A percentile compares a stretch with the other conserved stretches of the same genome.
phyloP scores from a whole-genome alignment of 1,139 yeast species.

The Blastobotrys niveus region DNA sequence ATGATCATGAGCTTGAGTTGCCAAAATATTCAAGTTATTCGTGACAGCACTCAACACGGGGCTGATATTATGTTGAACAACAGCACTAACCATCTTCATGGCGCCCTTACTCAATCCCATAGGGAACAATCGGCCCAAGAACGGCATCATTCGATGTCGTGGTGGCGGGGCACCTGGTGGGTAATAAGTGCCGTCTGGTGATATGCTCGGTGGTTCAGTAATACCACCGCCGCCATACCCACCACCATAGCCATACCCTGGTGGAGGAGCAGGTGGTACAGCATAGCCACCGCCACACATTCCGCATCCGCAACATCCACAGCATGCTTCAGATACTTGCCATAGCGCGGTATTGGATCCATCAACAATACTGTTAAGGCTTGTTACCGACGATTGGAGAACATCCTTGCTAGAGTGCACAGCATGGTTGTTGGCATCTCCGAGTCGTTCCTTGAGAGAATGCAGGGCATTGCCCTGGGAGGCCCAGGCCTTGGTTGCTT shows the following conservation, averaged over 20 bases:
- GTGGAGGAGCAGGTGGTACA: background rate
- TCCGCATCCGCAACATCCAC: slow-evolving; percentile 1
- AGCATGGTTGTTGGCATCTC: background rate
- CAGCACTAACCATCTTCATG: slow-evolving; percentile 3
- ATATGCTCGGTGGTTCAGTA: slow-evolving; percentile 6
- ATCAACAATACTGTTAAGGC: slow-evolving; percentile 2
- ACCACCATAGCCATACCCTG: background rate
- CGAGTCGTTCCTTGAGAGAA: background rate
- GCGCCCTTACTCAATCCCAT: slow-evolving; percentile 10
- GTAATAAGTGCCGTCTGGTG: slow-evolving; percentile 4
- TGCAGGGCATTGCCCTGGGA: background rate
- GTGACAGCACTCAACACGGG: slow-evolving; percentile 4
- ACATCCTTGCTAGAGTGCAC: background rate
- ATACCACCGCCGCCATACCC: slow-evolving; percentile 7
- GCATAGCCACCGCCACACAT: background rate
- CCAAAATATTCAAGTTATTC: background rate
- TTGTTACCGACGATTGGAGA: background rate
- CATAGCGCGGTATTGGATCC: slow-evolving; percentile 18
- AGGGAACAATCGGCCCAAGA: slow-evolving; percentile 14
- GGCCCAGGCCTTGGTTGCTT: too few relatives aligned
- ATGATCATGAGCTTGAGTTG: background rate
- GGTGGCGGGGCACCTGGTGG: slow-evolving; percentile 3
- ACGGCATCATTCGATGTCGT: slow-evolving; percentile 2
- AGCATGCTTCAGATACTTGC: slow-evolving; percentile 19
- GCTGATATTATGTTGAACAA: slow-evolving; percentile 2